phyloP scores from a whole-genome alignment of 169 alveolate genomes.

The Besnoitia besnoiti region DNA sequence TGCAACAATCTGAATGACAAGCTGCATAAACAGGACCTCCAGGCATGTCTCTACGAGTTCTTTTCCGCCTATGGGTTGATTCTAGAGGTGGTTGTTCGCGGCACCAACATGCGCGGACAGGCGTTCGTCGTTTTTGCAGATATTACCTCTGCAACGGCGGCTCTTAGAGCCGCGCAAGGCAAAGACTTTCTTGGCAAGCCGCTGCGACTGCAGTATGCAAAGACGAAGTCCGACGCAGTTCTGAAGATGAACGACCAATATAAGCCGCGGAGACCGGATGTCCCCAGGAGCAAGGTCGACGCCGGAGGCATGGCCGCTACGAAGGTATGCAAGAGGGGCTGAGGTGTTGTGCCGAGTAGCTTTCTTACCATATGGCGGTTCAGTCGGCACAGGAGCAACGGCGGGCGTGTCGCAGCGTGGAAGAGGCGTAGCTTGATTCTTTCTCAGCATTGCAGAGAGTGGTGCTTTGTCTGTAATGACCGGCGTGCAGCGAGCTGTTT shows the following conservation, averaged over 20 bases:
- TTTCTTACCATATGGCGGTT: neutral
- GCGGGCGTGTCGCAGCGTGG: no score
- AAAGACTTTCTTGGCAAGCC: constrained; percentile 77
- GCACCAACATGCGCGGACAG: constrained; percentile 81
- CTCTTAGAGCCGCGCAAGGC: constrained; percentile 82
- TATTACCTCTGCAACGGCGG: constrained; percentile 83
- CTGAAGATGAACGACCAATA: constrained; percentile 44
- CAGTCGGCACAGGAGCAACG: no score
- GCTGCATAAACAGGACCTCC: constrained; percentile 77
- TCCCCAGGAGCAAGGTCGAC: constrained; percentile 33
- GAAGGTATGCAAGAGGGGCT: neutral
- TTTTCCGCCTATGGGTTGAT: constrained; percentile 83
- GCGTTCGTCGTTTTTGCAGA: constrained; percentile 85
- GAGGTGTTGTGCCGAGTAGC: neutral
- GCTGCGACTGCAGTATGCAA: constrained; percentile 82
- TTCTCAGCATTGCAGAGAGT: no score
- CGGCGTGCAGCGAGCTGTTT: no score
- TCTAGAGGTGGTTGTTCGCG: constrained; percentile 78
- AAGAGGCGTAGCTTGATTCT: no score
- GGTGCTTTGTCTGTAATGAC: no score
- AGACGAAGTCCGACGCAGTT: constrained; percentile 68
- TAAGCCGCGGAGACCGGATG: constrained; percentile 53
- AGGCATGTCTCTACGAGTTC: constrained; percentile 79
- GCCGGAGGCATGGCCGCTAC: constrained; percentile 1
- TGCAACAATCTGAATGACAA: constrained; percentile 82